These are phyloP conservation scores for Talaromyces pinophilus DNA, from an alignment of 2,329 filamentous ascomycete species.

Conservation along the genomic window DNA sequence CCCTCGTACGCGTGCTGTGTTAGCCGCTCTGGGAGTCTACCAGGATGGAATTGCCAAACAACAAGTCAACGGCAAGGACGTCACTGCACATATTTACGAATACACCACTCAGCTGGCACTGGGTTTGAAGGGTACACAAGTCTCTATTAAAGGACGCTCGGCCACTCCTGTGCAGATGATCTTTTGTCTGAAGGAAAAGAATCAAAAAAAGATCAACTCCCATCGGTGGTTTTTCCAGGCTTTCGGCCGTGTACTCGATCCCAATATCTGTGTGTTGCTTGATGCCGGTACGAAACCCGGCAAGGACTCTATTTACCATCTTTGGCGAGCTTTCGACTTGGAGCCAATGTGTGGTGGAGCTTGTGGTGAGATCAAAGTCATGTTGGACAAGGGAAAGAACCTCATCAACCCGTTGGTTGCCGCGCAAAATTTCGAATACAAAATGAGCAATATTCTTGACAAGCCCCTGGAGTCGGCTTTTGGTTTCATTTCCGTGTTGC, in stretches of 20 bases:
- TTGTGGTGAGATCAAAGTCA: slow-evolving; percentile 98
- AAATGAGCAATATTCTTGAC: slow-evolving; percentile 99
- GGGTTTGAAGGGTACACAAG: slow-evolving; percentile 85
- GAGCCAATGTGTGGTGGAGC: slow-evolving; percentile 97
- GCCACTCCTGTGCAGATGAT: slow-evolving; percentile 92
- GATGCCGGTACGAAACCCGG: slow-evolving; percentile 96
- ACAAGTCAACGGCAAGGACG: slow-evolving; percentile 93
- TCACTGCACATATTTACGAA: slow-evolving; percentile 96
- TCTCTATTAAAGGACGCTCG: slow-evolving; percentile 76
- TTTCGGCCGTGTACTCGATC: slow-evolving; percentile 86
- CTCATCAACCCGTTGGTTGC: slow-evolving; percentile 91
- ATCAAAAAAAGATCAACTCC: slow-evolving; percentile 99
- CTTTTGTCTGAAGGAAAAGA: slow-evolving; percentile 98
- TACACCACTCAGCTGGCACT: slow-evolving; percentile 64
- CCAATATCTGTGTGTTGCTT: slow-evolving; percentile 94
- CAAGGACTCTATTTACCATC: slow-evolving; percentile 90
- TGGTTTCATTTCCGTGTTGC: slow-evolving; percentile 94
- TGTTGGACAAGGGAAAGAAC: slow-evolving; percentile 84
- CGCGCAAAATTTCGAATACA: slow-evolving; percentile 99
- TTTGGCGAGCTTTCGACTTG: slow-evolving; percentile 98
- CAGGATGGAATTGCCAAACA: slow-evolving; percentile 99
- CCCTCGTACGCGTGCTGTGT: slow-evolving; percentile 78
- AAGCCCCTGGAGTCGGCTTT: slow-evolving; percentile 97
- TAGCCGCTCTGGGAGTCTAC: slow-evolving; percentile 93
- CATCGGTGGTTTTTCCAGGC: slow-evolving; percentile 99